A percentile compares a stretch with the other conserved stretches of the same genome.
Evolutionary conservation across 805 yeast genomes (phyloP).

Genomic region (Zygoascus ofunaensis): DNA sequence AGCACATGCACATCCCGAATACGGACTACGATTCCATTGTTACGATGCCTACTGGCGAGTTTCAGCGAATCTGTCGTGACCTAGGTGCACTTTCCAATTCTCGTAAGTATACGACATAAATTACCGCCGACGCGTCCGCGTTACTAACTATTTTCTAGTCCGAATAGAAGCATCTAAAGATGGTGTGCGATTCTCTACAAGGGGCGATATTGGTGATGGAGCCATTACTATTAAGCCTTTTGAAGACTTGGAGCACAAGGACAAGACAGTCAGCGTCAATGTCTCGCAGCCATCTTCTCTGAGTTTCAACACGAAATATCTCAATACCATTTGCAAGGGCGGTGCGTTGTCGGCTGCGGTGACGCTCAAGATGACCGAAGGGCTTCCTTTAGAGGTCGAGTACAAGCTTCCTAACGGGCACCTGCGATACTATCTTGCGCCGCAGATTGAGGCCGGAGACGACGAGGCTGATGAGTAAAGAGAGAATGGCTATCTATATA

Average conservation of each 20-base stretch:
- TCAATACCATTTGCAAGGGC: slow-evolving; percentile 87
- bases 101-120: slow-evolving; percentile 13
- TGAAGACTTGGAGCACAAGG: slow-evolving; percentile 69
- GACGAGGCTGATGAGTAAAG: neutral
- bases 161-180: slow-evolving; percentile 83
- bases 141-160: slow-evolving; percentile 24
- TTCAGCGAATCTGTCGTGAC: slow-evolving; percentile 84
- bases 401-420: slow-evolving; percentile 86
- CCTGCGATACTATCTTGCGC: slow-evolving; percentile 92
- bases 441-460: slow-evolving; percentile 83
- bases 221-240: slow-evolving; percentile 76
- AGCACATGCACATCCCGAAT: slow-evolving; percentile 74
- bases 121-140: neutral
- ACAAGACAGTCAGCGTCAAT: slow-evolving; percentile 62
- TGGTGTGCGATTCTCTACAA: slow-evolving; percentile 78
- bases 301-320: slow-evolving; percentile 85
- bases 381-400: slow-evolving; percentile 90
- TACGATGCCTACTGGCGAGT: slow-evolving; percentile 80
- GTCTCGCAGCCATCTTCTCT: slow-evolving; percentile 80
- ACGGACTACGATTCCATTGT: slow-evolving; percentile 82
- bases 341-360: slow-evolving; percentile 67
- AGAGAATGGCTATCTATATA: neutral
- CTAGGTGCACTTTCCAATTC: slow-evolving; percentile 81
- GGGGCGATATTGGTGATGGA: slow-evolving; percentile 89
- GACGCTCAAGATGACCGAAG: slow-evolving; percentile 78